Percentiles rank a stretch among this genome's conserved stretches.
phyloP scores from a whole-genome alignment of 306 rosid species.

The Sphenostylis stenocarpa region DNA sequence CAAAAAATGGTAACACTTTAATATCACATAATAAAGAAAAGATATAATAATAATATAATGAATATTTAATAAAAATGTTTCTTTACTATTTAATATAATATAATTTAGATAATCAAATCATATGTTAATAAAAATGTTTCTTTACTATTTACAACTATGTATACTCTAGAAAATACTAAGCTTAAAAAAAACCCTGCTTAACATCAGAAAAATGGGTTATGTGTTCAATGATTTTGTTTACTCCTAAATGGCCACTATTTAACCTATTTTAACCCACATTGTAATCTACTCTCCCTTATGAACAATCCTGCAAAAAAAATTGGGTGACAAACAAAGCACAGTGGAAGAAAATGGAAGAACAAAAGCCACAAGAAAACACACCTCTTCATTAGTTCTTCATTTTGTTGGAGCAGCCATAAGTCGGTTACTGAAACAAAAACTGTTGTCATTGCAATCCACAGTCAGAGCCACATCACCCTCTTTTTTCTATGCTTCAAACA shows the following conservation, averaged over 20 bases:
- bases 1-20: no score
- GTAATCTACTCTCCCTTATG: neutral
- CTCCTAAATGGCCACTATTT: conserved; percentile 10
- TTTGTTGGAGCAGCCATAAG: neutral
- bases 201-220: neutral
- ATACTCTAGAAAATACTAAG: no score
- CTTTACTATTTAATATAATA: no score
- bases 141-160: no score
- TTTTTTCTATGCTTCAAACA: neutral
- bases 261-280: conserved; percentile 34
- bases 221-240: neutral
- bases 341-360: conserved; percentile 1
- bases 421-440: neutral
- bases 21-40: no score
- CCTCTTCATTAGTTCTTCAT: neutral
- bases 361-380: conserved; percentile 50
- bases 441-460: conserved; percentile 35
- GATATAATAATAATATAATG: no score
- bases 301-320: neutral
- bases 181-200: no score
- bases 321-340: neutral
- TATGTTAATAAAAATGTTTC: no score
- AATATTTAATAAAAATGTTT: no score
- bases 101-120: no score
- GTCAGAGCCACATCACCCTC: neutral